Conservation (phyloP, 2,329 filamentous ascomycete genomes). For the Sclerotinia trifoliorum region DNA sequence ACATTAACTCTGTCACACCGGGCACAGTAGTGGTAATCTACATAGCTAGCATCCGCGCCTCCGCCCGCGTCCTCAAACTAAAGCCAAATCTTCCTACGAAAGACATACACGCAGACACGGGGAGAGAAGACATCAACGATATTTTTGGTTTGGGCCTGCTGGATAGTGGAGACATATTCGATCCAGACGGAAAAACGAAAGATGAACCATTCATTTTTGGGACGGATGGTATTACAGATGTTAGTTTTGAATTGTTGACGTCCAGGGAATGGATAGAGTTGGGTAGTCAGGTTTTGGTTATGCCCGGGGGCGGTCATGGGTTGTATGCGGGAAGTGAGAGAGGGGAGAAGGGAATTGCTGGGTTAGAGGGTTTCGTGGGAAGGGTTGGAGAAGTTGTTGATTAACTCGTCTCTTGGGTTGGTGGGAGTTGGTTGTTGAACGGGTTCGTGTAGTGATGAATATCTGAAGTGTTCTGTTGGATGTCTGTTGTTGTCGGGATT, state of each 20-base stretch:
- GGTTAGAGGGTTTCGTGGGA: slow-evolving; percentile 71
- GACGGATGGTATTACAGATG: slow-evolving; percentile 45
- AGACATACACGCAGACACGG: slow-evolving; percentile 32
- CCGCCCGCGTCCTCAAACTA: slow-evolving; percentile 67
- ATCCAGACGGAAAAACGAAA: slow-evolving; percentile 38
- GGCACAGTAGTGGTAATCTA: slow-evolving; percentile 79
- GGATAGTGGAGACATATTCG: slow-evolving; percentile 46
- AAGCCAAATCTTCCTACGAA: slow-evolving; percentile 30
- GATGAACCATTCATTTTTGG: slow-evolving; percentile 43
- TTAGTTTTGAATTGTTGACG: slow-evolving; percentile 67
- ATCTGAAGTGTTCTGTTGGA: neutral
- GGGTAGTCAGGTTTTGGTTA: slow-evolving; percentile 66
- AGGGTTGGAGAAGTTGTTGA: slow-evolving; percentile 61
- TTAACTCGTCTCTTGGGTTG: slow-evolving; percentile 39
- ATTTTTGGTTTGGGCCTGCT: slow-evolving; percentile 57
- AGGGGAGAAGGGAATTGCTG: slow-evolving; percentile 53
- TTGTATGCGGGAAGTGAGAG: slow-evolving; percentile 54
- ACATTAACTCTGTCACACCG: slow-evolving; percentile 61
- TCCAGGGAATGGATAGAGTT: slow-evolving; percentile 72
- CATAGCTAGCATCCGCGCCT: slow-evolving; percentile 79
- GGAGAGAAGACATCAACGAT: slow-evolving; percentile 43
- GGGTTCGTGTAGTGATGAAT: neutral
- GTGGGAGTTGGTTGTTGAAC: neutral
- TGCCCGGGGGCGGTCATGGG: slow-evolving; percentile 68
- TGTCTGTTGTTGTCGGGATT: too few relatives aligned